Percentiles rank a stretch among this genome's conserved stretches.
These are phyloP conservation scores for Blastomyces gilchristii DNA, from an alignment of 2,329 filamentous ascomycete genomes.

Conservation along the genomic window DNA sequence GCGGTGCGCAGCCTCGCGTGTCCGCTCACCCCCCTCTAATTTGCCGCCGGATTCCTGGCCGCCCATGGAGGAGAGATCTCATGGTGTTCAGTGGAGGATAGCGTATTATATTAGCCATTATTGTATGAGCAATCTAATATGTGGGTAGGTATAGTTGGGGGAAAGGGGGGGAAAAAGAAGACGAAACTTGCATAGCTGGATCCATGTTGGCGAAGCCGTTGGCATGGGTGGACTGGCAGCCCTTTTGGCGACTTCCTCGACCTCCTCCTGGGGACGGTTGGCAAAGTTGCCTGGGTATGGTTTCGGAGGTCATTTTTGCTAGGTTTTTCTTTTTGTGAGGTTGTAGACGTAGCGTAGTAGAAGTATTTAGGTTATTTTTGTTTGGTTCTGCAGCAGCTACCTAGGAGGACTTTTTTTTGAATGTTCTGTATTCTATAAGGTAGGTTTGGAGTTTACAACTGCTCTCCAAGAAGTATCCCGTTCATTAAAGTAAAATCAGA, in stretches of 20 bases:
- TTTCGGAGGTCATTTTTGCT: not conserved
- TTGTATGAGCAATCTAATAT: not conserved
- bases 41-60: constrained; percentile 37
- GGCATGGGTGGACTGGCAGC: constrained; percentile 25
- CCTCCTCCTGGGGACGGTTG: constrained; percentile 38
- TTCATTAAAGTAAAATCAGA: not conserved
- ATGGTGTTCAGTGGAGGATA: constrained; percentile 25
- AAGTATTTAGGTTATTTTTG: no score
- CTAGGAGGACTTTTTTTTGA: no score
- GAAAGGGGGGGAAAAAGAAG: not conserved
- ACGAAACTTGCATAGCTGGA: constrained; percentile 22
- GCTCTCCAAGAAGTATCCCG: not conserved
- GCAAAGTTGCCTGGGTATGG: constrained; percentile 33
- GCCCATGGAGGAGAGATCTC: constrained; percentile 43
- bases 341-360: no score
- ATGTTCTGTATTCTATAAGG: not conserved
- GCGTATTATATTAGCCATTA: not conserved
- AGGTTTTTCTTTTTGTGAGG: not conserved
- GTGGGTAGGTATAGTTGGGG: no score
- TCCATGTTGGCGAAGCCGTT: constrained; percentile 25
- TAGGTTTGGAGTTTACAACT: not conserved
- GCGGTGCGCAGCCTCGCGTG: no score
- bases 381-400: no score
- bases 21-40: no score
- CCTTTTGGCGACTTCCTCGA: constrained; percentile 33